Evolutionary conservation across 805 yeast genomes (phyloP).

Genomic region (Yamadazyma philogaea): DNA sequence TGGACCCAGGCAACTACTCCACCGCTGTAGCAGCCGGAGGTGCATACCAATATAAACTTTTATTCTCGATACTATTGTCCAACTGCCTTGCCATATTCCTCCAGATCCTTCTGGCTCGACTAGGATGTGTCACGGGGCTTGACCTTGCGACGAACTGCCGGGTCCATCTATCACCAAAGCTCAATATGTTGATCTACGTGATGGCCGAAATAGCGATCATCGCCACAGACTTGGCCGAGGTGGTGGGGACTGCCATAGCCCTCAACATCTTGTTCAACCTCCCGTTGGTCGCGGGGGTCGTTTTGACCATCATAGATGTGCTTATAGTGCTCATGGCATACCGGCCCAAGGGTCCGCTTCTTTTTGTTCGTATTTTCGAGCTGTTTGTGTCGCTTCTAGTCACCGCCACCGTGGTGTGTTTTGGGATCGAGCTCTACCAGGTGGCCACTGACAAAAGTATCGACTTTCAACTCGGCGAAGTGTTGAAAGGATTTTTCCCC

Average conservation of each 20-base stretch:
- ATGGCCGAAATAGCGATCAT: slow-evolving; percentile 85
- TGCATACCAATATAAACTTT: slow-evolving; percentile 64
- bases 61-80: slow-evolving; percentile 72
- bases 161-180: slow-evolving; percentile 61
- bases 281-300: slow-evolving; percentile 72
- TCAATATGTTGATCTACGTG: slow-evolving; percentile 60
- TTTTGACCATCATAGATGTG: slow-evolving; percentile 79
- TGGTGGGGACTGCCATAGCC: slow-evolving; percentile 89
- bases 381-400: slow-evolving; percentile 69
- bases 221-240: slow-evolving; percentile 92
- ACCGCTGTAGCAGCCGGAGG: slow-evolving; percentile 91
- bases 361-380: slow-evolving; percentile 74
- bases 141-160: slow-evolving; percentile 86
- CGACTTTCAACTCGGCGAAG: slow-evolving; percentile 44
- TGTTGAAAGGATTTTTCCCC: slow-evolving; percentile 68
- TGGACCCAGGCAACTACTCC: slow-evolving; percentile 93
- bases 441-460: slow-evolving; percentile 53
- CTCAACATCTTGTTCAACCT: slow-evolving; percentile 71
- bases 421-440: slow-evolving; percentile 68
- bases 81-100: slow-evolving; percentile 80
- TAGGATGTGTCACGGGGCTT: slow-evolving; percentile 87
- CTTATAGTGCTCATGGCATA: slow-evolving; percentile 75
- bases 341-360: slow-evolving; percentile 69
- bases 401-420: slow-evolving; percentile 70
- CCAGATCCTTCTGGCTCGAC: slow-evolving; percentile 77